Base-by-base conservation (phyloP, 768 basidiomycete species). In the Polyporus arcularius region DNA sequence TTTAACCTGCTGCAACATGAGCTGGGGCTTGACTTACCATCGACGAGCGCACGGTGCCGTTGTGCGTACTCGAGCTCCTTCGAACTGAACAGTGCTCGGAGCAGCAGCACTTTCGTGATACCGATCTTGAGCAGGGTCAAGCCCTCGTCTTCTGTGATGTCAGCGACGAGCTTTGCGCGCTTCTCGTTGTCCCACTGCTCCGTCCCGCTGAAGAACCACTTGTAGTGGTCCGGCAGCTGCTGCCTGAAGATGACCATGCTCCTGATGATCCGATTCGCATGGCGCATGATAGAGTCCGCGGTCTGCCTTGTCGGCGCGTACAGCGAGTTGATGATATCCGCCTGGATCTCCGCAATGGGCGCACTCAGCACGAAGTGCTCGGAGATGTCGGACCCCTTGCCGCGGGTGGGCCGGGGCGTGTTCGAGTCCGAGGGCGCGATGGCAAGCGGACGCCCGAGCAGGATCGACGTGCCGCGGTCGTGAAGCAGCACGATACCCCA, bases 401-500 rank as follows among this genome's bases (percentile, higher is more conserved):
- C 65, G 9, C 84, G 84, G 42, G 79, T 75, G 1, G 92, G 90
- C 49, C 79, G 84, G 0, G 91, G 89, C 0, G 92, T 92, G 70
- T 90, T 94, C 31, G 88, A 86, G 68, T 94, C 92, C n/a, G 84
- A 85, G 3, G 92, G 90, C 4, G 89, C 76, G 47, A 94, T 93
- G 7, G 86, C 92, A 21, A 94, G 82, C 1, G 92, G 92, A 11
- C 92, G 87, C 12, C 92, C 92, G 12, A 94, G 85, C 28, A 93
- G 85, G 70, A 94, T 88, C 38, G 92, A 91, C 3, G 92, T 94
- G 41, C 92, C 92, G 41, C 92, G 87, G 71, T 94, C 92, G 68
- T 94, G 92, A 4, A 94, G 80, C 65, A 94, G 84, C 18, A 94
- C 89, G 58, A 89, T 93, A 8, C 83, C 86, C 92, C 92, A 94